Base-by-base conservation (phyloP, 768 basidiomycete species). In the Mycena vitilis region DNA sequence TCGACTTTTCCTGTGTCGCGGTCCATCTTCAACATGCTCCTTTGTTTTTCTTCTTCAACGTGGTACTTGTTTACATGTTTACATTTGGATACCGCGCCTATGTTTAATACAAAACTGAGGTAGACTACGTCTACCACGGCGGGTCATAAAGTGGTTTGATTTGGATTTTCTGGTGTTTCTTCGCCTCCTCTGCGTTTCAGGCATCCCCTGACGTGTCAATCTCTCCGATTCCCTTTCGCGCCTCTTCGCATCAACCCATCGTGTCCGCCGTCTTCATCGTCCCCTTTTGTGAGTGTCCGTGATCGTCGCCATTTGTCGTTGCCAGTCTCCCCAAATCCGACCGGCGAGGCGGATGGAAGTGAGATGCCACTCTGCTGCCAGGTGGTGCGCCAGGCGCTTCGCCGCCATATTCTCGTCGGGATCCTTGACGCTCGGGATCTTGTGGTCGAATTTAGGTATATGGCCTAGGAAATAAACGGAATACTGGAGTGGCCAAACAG, bases 61-160 rank as follows among this genome's bases (percentile, higher is more conserved):
- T n/a, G n/a, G n/a, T n/a, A n/a, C n/a, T n/a, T 59, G 57, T 59
- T 59, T 59, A 59, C 57, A 47, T 47, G 44, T 59, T 59, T 59
- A 59, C 57, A 47, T 47, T 47, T 15, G 11, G 18, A 16, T 59
- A 59, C 42, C 45, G 13, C 57, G 47, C 47, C 47, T 60, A 11
- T 37, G 36, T 23, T 47, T 38, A 60, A 48, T 48, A 37, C 59
- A 48, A 18, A 47, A 49, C 59, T 60, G 59, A 60, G 59, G 59
- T 60, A 4, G 18, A 37, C 45, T 12, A 7, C 2, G 42, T 45
- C 47, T 5, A 49, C 59, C 59, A 38, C 59, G 59, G 59, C 59
- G 36, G 59, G 42, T 23, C 47, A 36, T 44, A 48, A n/a, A n/a
- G 59, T 4, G n/a, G 40, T 22, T 6, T 36, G 12, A 7, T 44